Evolutionary conservation across 163 green algal genomes (phyloP).

Genomic region (Trebouxia gelatinosa): DNA sequence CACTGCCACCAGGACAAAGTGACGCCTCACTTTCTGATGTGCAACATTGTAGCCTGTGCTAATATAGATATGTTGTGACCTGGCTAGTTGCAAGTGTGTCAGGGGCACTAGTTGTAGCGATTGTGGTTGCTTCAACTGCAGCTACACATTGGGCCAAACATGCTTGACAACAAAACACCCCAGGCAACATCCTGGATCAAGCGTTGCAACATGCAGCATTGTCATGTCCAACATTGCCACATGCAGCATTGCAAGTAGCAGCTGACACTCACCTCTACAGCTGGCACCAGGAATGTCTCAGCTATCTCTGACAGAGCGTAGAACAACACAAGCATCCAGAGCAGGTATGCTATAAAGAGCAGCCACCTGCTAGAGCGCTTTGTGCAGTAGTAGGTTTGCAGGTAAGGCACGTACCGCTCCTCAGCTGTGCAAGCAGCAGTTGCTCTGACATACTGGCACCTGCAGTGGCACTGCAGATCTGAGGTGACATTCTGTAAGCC

Average conservation of each 20-base stretch:
- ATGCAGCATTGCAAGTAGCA: neutral
- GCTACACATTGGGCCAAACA: no score
- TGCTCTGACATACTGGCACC: slow-evolving; percentile 41
- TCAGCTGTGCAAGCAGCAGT: slow-evolving; percentile 41
- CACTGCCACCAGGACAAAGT: no score
- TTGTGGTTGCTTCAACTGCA: no score
- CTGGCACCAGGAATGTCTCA: slow-evolving; percentile 60
- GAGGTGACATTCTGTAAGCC: no score
- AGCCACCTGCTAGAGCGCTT: slow-evolving; percentile 31
- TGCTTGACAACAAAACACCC: no score
- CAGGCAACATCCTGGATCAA: no score
- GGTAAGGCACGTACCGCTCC: slow-evolving; percentile 51
- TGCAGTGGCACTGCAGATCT: slow-evolving; percentile 16
- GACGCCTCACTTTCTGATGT: no score
- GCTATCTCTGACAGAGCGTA: slow-evolving; percentile 43
- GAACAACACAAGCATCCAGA: slow-evolving; percentile 48
- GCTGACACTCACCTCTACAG: slow-evolving; percentile 51
- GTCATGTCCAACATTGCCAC: neutral
- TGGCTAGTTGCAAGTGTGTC: no score
- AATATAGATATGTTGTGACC: no score
- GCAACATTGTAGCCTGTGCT: no score
- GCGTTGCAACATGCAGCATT: neutral
- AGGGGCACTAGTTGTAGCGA: no score
- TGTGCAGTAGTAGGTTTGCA: slow-evolving; percentile 57
- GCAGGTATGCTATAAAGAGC: slow-evolving; percentile 45